phyloP scores from a whole-genome alignment of 148 eudicot genomes.

The Euryodendron excelsum region DNA sequence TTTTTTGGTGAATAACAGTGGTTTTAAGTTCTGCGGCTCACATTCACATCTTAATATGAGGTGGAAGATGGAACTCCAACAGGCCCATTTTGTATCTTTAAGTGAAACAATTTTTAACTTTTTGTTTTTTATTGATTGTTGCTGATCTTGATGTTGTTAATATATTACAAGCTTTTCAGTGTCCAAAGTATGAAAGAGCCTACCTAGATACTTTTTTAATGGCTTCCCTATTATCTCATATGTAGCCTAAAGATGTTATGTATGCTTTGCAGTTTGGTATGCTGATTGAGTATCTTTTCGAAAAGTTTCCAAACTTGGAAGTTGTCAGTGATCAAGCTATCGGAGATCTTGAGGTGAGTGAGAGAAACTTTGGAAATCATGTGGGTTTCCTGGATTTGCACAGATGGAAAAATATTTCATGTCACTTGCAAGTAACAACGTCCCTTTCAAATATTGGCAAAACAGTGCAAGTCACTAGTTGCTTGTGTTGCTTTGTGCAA shows the following conservation, averaged over 20 bases:
- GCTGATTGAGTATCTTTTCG: conserved; percentile 84
- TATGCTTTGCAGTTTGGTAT: conserved; percentile 80
- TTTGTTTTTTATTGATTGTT: not conserved
- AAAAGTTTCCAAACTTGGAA: conserved; percentile 74
- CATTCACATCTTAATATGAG: not conserved
- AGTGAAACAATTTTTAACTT: not conserved
- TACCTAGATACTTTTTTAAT: not conserved
- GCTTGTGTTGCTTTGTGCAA: not conserved
- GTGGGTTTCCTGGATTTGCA: not conserved
- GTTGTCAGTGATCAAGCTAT: conserved; percentile 67
- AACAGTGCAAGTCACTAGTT: not conserved
- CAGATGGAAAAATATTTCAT: not conserved
- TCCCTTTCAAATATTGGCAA: not conserved
- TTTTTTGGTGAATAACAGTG: not conserved
- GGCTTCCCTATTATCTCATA: not conserved
- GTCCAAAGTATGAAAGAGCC: not conserved
- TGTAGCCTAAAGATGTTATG: conserved; percentile 11
- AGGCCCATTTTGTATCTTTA: not conserved
- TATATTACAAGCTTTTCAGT: not conserved
- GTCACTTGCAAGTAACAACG: not conserved
- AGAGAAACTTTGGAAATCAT: not conserved
- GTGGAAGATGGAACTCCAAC: not conserved
- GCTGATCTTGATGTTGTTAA: not conserved
- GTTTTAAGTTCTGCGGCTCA: not conserved
- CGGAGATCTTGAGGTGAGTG: conserved; percentile 74